phyloP scores from a whole-genome alignment of 805 yeast species.

The Monosporozyma aquatica region DNA sequence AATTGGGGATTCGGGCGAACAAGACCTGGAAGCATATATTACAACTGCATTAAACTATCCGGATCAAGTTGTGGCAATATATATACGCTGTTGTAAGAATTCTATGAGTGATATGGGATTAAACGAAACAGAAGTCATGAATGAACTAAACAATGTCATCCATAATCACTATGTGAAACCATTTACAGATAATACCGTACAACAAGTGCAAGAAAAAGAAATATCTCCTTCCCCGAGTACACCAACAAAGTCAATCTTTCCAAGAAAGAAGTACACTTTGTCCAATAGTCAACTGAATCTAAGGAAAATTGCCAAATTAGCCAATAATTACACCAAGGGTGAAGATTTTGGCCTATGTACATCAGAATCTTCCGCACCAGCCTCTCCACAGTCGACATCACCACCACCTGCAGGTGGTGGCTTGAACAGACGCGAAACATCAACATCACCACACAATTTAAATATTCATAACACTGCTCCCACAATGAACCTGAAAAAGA shows the following conservation, averaged over 20 bases:
- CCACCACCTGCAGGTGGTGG: background rate
- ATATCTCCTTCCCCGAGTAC: slow-evolving; percentile 10
- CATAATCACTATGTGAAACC: slow-evolving; percentile 8
- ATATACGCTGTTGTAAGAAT: slow-evolving; percentile 64
- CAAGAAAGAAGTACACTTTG: slow-evolving; percentile 17
- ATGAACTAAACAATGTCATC: slow-evolving; percentile 25
- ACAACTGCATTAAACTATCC: slow-evolving; percentile 59
- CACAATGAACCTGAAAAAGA: background rate
- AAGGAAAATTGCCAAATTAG: slow-evolving; percentile 6
- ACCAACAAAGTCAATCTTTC: slow-evolving; percentile 16
- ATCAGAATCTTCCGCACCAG: background rate
- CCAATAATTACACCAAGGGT: background rate
- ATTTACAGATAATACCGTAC: background rate
- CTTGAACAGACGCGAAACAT: background rate
- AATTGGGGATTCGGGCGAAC: slow-evolving; percentile 94
- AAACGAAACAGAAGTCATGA: slow-evolving; percentile 17
- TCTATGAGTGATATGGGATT: slow-evolving; percentile 53
- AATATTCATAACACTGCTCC: background rate
- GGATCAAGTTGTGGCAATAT: slow-evolving; percentile 58
- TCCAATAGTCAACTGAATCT: slow-evolving; percentile 11
- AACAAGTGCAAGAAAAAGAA: background rate
- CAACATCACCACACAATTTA: background rate
- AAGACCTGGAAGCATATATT: slow-evolving; percentile 84
- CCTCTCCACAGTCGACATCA: background rate
- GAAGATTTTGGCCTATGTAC: background rate